phyloP scores from a whole-genome alignment of 1,284 basidiomycete genomes.

The Rhodotorula sp. region DNA sequence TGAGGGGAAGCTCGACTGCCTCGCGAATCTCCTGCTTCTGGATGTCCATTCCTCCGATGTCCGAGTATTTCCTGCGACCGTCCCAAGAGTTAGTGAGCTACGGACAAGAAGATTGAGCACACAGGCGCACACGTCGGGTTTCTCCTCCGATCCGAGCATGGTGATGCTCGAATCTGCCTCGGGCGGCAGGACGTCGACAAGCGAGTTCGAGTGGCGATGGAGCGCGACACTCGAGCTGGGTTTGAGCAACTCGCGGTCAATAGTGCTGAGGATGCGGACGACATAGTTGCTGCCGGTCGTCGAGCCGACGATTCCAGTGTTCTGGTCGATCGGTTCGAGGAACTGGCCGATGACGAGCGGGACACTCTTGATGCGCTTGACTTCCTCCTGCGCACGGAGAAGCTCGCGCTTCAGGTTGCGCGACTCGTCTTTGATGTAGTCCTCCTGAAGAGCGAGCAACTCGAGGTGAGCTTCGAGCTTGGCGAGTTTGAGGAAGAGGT shows the following conservation, averaged over 20 bases:
- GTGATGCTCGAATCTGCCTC: conserved; percentile 97
- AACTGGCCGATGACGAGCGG: conserved; percentile 99
- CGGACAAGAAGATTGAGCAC: no score
- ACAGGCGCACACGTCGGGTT: conserved; percentile 69
- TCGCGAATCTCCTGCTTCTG: conserved; percentile 99
- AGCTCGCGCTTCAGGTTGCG: conserved; percentile 96
- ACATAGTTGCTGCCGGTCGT: conserved; percentile 99
- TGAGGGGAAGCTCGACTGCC: conserved; percentile 96
- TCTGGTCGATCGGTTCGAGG: conserved; percentile 97
- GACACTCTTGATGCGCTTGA: conserved; percentile 98
- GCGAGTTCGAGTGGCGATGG: conserved; percentile 96
- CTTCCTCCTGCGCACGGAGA: conserved; percentile 97
- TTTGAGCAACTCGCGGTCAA: conserved; percentile 96
- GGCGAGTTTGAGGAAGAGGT: conserved; percentile 83
- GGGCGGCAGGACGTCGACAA: conserved; percentile 97
- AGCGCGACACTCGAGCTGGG: conserved; percentile 95
- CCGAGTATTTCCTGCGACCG: conserved; percentile 49
- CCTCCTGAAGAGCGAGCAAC: conserved; percentile 86
- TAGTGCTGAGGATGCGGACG: conserved; percentile 92
- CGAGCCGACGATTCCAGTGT: conserved; percentile 94
- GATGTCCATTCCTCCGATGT: conserved; percentile 91
- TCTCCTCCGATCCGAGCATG: conserved; percentile 90
- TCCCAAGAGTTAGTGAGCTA: background rate
- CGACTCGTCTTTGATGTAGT: conserved; percentile 99
- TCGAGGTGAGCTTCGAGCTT: conserved; percentile 88